A percentile compares a stretch with the other conserved stretches of the same genome.
phyloP scores from a whole-genome alignment of 164 flowering plant genomes.

The Magnolia kwangsiensis region DNA sequence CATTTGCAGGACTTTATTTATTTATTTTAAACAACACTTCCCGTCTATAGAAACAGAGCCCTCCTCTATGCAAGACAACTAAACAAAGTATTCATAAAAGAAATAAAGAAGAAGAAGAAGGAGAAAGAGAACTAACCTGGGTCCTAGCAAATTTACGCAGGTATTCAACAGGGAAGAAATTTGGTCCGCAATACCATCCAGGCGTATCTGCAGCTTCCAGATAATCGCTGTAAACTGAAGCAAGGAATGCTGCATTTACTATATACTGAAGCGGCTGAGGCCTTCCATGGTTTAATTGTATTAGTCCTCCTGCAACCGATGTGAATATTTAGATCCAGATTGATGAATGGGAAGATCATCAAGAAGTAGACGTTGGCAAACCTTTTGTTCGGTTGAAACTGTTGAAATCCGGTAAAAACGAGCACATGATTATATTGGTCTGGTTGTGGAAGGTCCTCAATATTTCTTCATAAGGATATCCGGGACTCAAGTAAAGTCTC shows the following conservation, averaged over 20 bases:
- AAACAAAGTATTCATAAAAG: background rate
- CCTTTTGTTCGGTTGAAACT: conserved; percentile 90
- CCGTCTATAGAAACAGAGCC: too few relatives aligned
- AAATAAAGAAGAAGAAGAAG: too few relatives aligned
- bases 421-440: conserved; percentile 88
- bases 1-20: too few relatives aligned
- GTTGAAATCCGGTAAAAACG: conserved; percentile 70
- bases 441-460: conserved; percentile 85
- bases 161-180: conserved; percentile 64
- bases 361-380: conserved; percentile 11
- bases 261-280: conserved; percentile 95
- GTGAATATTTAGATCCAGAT: background rate
- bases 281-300: conserved; percentile 83
- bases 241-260: conserved; percentile 93
- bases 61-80: too few relatives aligned
- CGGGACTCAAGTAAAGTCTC: conserved; percentile 92
- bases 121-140: conserved; percentile 46
- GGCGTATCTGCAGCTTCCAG: conserved; percentile 97
- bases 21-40: too few relatives aligned
- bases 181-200: conserved; percentile 99
- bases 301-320: conserved; percentile 69
- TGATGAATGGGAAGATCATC: background rate
- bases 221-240: conserved; percentile 77
- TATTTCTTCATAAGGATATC: conserved; percentile 95
- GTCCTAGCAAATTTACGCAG: conserved; percentile 85